Percentiles rank a stretch among this genome's conserved stretches.
Evolutionary conservation across 2,329 filamentous ascomycete species (phyloP).

Genomic region (Fonsecaea multimorphosa): DNA sequence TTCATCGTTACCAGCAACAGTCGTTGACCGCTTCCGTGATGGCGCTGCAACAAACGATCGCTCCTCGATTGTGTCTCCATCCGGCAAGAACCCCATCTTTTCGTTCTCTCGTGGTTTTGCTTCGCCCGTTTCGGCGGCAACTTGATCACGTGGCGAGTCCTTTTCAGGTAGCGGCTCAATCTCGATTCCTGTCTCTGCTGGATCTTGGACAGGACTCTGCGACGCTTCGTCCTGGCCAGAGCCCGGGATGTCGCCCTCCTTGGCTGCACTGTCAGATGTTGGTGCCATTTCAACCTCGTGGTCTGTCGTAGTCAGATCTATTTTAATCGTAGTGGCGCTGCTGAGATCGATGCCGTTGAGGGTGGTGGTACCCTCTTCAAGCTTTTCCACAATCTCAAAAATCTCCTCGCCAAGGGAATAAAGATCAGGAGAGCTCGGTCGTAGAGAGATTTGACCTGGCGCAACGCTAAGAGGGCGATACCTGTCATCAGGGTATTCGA

Average conservation of each 20-base stretch:
- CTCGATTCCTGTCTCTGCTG: not conserved
- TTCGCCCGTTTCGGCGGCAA: not conserved
- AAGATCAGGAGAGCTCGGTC: conserved; percentile 50
- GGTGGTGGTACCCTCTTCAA: conserved; percentile 45
- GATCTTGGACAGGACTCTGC: not conserved
- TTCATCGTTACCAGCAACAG: conserved; percentile 65
- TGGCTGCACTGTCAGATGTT: not conserved
- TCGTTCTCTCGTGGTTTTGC: conserved; percentile 7
- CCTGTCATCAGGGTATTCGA: conserved; percentile 42
- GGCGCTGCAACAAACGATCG: not conserved
- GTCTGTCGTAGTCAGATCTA: conserved; percentile 43
- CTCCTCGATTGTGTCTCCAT: conserved; percentile 22
- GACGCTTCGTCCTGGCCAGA: not conserved
- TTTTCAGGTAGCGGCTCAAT: conserved; percentile 6
- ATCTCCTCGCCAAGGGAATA: conserved; percentile 57
- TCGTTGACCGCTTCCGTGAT: conserved; percentile 65
- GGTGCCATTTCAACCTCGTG: conserved; percentile 22
- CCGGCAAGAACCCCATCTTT: not conserved
- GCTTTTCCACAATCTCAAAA: conserved; percentile 50
- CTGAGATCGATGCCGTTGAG: no score
- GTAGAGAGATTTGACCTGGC: conserved; percentile 49
- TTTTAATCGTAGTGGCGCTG: conserved; percentile 50
- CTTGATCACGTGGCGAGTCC: not conserved
- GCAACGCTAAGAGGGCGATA: conserved; percentile 47
- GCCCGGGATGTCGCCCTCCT: not conserved